Conservation (phyloP, 441 rosid genomes). For the Populus hybrid region DNA sequence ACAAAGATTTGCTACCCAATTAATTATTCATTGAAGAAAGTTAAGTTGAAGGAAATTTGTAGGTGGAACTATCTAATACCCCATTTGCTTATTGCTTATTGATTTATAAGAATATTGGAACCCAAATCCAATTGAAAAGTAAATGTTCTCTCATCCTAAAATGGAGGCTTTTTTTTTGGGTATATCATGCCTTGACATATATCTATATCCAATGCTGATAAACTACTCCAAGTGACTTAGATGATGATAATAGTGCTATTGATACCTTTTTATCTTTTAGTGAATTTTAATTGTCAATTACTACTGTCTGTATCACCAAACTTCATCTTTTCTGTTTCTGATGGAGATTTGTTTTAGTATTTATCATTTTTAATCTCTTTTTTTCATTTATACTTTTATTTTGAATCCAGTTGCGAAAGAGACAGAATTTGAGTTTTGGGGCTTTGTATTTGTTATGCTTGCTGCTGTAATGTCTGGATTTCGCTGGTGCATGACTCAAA, state of each 20-base stretch:
- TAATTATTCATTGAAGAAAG: not conserved
- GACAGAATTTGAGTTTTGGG: slow-evolving; percentile 92
- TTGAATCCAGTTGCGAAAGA: slow-evolving; percentile 76
- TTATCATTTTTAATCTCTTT: not conserved
- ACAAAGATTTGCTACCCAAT: not conserved
- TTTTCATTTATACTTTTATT: slow-evolving; percentile 11
- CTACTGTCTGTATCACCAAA: not conserved
- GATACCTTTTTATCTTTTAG: not conserved
- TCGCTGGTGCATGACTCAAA: slow-evolving; percentile 98
- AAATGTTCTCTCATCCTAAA: too few species aligned
- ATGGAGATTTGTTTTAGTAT: not conserved
- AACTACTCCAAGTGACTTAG: not conserved
- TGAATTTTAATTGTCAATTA: not conserved
- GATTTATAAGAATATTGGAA: too few species aligned
- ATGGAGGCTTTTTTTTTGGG: too few species aligned
- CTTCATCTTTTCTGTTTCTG: slow-evolving; percentile 1
- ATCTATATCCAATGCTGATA: not conserved
- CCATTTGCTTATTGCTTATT: too few species aligned
- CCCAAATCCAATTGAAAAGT: too few species aligned
- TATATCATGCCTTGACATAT: not conserved
- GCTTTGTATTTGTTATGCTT: slow-evolving; percentile 89
- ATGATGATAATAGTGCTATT: not conserved
- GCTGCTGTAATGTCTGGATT: slow-evolving; percentile 99
- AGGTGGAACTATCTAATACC: not conserved
- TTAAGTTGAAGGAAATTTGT: not conserved